Evolutionary conservation across 306 rosid genomes (phyloP).

Genomic region (Bauhinia variegata): DNA sequence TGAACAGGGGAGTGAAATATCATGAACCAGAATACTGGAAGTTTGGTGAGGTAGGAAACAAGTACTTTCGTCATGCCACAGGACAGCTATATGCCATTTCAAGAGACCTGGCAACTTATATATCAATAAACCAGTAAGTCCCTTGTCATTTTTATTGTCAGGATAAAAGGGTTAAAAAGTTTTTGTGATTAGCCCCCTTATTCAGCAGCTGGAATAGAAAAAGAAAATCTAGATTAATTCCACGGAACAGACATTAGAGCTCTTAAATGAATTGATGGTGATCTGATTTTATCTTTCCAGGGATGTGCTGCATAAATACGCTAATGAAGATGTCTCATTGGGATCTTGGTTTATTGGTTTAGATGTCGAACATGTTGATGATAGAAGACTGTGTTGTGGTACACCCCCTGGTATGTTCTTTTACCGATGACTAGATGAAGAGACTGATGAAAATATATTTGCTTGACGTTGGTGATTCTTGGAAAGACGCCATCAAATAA

Average conservation of each 20-base stretch:
- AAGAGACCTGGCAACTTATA: slow-evolving; percentile 77
- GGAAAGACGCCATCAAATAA: too few relatives aligned
- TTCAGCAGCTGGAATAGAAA: slow-evolving; percentile 3
- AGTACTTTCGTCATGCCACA: slow-evolving; percentile 90
- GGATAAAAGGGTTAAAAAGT: not conserved
- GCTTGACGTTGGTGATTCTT: too few relatives aligned
- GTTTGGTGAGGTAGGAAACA: slow-evolving; percentile 86
- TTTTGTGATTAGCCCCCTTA: not conserved
- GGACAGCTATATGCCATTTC: slow-evolving; percentile 91
- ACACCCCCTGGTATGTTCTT: slow-evolving; percentile 71
- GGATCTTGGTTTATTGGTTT: slow-evolving; percentile 95
- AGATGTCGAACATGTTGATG: slow-evolving; percentile 83
- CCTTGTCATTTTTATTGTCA: slow-evolving; percentile 10
- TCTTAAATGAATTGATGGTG: slow-evolving; percentile 15
- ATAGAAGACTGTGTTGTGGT: slow-evolving; percentile 84
- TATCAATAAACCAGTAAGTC: slow-evolving; percentile 76
- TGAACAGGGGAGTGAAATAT: slow-evolving; percentile 80
- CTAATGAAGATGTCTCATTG: slow-evolving; percentile 89
- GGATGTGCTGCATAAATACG: slow-evolving; percentile 82
- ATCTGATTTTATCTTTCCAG: slow-evolving; percentile 44
- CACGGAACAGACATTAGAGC: not conserved
- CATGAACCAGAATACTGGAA: slow-evolving; percentile 96
- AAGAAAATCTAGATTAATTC: slow-evolving; percentile 12
- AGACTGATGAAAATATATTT: too few relatives aligned
- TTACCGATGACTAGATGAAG: too few relatives aligned